Base-by-base conservation (phyloP, 371 early-diverging fungal species). In the Actinomortierella wolfii region DNA sequence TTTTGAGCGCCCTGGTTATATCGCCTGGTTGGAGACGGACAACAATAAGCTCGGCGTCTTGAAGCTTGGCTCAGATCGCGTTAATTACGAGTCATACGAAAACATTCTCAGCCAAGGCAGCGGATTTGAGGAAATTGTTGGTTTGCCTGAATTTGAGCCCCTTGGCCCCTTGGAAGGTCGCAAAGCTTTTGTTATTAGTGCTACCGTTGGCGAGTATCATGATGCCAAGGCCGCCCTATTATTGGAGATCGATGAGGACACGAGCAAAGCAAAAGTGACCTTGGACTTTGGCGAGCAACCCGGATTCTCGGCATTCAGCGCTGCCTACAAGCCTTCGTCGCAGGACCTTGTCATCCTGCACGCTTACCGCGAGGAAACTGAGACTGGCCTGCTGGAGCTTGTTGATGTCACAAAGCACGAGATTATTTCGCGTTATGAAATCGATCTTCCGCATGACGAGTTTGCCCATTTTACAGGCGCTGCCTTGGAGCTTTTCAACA, bases 181-280 rank as follows among this genome's bases (percentile, higher is more conserved):
- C 46, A 59, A 52, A 29, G 20, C 51, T 24, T 63, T 73, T 34
- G 15, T 73, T 20, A 51, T 73, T 15, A 44, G 45, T 25, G 73
- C 63, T n/a, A 66, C 73, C 18, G 63, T 73, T 3, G 73, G 73
- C 3, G 59, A 73, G 41, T 67, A 66, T 54, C 29, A 73, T 53
- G 73, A 73, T 49, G 67, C 64, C 20, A 58, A 62, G 54, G 47
- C 59, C 25, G 56, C 59, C 1, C 57, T 20, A 15, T 57, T 73
- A 39, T 17, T 73, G 17, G 51, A 53, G 8, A 60, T 73, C 47
- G 56, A 73, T 17, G 63, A 56, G 21, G 45, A 58, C 39, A 45
- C 62, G 3, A 61, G 61, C 26, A 52, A 55, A 43, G 44, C 54
- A 0, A 56, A 48, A 23, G 46, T 62, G 13, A 1, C 59, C 11